Base-by-base conservation (phyloP, 2,329 filamentous ascomycete species). In the Talaromyces sp. region DNA sequence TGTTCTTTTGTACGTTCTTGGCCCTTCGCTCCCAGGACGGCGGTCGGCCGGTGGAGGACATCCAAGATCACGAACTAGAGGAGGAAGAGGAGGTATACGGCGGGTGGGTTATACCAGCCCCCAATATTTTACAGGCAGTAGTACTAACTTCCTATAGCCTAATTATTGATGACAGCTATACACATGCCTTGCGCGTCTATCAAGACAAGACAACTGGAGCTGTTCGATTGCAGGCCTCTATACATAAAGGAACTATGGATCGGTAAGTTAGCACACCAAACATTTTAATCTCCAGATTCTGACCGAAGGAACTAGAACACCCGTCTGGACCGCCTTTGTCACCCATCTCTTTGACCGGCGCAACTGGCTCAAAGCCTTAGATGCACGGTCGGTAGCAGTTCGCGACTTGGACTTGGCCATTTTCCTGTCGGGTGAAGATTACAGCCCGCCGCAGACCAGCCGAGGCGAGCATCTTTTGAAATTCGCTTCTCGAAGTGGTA, bases 271-370 rank as follows among this genome's bases (percentile, higher is more conserved):
- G 2, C 24, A 8, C 14, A 14, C 20, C 32, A n/a, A 5, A 14
- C 27, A 4, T 1, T 1, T 22, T 13, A 46, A 14, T 29, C 4
- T n/a, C 20, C 30, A 10, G 20, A 9, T 27, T 37, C n/a, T 37
- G 19, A 29, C 41, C 27, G 10, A 16, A 41, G 13, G 49, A 11
- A 17, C 13, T 36, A 78, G 77, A 17, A 79, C 81, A 2, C 83
- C 84, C 0, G 80, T 86, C 50, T 86, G 84, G 84, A 86, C 82
- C 2, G 80, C 80, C 0, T 84, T 83, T 55, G 73, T 83, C 17
- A 80, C 78, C 1, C 68, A 76, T 20, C 75, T 79, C 49, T 68
- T 82, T 30, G 68, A 70, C 24, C 70, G 75, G 47, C 73, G 68
- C 4, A 70, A 69, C 30, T 85, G 82, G 81, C 73, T 81, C 52